Evolutionary conservation across 768 basidiomycete species (phyloP).

Genomic region (Amylocystis lapponica): DNA sequence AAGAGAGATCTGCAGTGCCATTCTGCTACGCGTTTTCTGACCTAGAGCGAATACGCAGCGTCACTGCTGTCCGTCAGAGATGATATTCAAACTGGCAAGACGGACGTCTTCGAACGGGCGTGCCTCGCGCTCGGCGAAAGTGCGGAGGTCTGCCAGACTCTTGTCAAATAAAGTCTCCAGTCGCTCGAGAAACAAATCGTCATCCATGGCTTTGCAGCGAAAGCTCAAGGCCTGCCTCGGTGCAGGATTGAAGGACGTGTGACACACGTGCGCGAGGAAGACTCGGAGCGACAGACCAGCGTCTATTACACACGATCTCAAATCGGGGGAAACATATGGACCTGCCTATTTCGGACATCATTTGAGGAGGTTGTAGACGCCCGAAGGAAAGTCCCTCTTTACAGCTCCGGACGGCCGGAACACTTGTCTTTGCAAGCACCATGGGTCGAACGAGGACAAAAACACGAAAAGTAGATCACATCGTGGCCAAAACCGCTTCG

Average conservation of each 20-base stretch:
- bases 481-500: slow-evolving; percentile 11
- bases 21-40: slow-evolving; percentile 48
- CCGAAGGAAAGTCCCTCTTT: too few species aligned
- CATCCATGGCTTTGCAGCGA: too few species aligned
- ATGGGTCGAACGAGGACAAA: slow-evolving; percentile 31
- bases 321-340: too few species aligned
- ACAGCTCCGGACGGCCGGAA: too few species aligned
- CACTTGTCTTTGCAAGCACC: neutral
- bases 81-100: slow-evolving; percentile 15
- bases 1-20: slow-evolving; percentile 60
- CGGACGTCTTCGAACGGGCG: slow-evolving; percentile 56
- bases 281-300: too few species aligned
- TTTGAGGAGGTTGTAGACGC: too few species aligned
- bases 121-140: slow-evolving; percentile 56
- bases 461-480: slow-evolving; percentile 20
- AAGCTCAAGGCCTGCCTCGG: too few species aligned
- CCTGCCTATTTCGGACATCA: too few species aligned
- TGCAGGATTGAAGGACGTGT: too few species aligned
- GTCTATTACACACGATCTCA: too few species aligned
- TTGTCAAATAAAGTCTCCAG: slow-evolving; percentile 60
- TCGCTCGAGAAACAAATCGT: slow-evolving; percentile 58
- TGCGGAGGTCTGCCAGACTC: slow-evolving; percentile 46
- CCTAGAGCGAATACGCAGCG: slow-evolving; percentile 22
- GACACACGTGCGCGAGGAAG: too few species aligned
- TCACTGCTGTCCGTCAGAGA: neutral